Conservation (phyloP, 2,329 filamentous ascomycete species). For the Sporothrix dimorphospora region DNA sequence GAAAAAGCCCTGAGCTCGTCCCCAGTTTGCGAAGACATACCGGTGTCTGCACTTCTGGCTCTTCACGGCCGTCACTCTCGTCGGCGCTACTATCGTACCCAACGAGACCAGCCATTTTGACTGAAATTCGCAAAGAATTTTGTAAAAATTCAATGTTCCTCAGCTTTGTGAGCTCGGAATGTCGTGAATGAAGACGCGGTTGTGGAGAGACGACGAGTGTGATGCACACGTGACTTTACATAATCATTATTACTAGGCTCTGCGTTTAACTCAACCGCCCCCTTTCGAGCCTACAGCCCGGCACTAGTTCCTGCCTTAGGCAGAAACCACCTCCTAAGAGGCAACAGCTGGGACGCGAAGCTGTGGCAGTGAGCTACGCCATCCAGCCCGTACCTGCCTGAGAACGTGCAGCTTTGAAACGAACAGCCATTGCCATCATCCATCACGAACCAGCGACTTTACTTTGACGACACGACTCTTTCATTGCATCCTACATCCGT, state of each 20-base stretch:
- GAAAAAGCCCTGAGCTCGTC: not conserved
- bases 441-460: not conserved
- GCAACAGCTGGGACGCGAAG: conserved; percentile 39
- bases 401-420: conserved; percentile 13
- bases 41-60: not conserved
- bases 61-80: conserved; percentile 37
- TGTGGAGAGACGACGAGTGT: not conserved
- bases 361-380: conserved; percentile 30
- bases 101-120: conserved; percentile 50
- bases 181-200: not conserved
- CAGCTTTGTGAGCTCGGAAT: not conserved
- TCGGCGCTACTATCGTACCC: conserved; percentile 58
- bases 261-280: not conserved
- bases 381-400: not conserved
- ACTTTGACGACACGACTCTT: not conserved
- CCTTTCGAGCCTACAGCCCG: not conserved
- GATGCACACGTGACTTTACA: not conserved
- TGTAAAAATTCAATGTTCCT: not conserved
- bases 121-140: not conserved
- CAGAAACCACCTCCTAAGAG: conserved; percentile 31
- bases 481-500: not conserved
- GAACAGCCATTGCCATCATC: not conserved
- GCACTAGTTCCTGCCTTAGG: not conserved
- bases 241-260: not conserved
- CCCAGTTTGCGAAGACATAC: not conserved